These are phyloP conservation scores for Takashimella koratensis DNA, from an alignment of 1,284 basidiomycete species.

Conservation along the genomic window DNA sequence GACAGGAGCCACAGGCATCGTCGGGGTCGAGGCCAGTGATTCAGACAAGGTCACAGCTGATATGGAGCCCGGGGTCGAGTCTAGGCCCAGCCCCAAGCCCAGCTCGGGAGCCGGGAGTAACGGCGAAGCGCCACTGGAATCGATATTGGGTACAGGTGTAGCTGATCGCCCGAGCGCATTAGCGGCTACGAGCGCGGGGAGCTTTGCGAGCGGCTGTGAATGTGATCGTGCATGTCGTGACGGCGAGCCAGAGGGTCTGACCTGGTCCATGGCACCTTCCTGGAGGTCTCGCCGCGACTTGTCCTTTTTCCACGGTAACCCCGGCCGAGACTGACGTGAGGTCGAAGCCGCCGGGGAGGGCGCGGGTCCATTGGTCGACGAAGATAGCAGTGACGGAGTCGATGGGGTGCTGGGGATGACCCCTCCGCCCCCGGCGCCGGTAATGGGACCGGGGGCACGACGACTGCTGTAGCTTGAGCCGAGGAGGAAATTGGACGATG, in stretches of 20 bases:
- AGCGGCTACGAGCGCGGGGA: too few relatives aligned
- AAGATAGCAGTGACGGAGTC: background rate
- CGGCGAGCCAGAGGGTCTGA: background rate
- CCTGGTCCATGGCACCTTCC: background rate
- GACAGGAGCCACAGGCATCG: background rate
- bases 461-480: background rate
- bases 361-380: background rate
- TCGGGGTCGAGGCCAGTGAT: background rate
- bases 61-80: too few relatives aligned
- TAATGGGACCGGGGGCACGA: background rate
- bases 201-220: too few relatives aligned
- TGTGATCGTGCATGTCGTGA: background rate
- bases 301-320: background rate
- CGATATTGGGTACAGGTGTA: too few relatives aligned
- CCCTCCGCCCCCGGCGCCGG: too few relatives aligned
- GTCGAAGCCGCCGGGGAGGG: background rate
- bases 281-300: background rate
- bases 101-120: too few relatives aligned
- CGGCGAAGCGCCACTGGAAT: too few relatives aligned
- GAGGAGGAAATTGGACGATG: background rate
- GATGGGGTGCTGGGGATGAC: background rate
- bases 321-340: background rate
- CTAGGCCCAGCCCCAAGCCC: too few relatives aligned
- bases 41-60: too few relatives aligned
- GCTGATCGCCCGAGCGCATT: too few relatives aligned